Conservation (phyloP, 2,329 filamentous ascomycete genomes). For the Pezicula radicicola region DNA sequence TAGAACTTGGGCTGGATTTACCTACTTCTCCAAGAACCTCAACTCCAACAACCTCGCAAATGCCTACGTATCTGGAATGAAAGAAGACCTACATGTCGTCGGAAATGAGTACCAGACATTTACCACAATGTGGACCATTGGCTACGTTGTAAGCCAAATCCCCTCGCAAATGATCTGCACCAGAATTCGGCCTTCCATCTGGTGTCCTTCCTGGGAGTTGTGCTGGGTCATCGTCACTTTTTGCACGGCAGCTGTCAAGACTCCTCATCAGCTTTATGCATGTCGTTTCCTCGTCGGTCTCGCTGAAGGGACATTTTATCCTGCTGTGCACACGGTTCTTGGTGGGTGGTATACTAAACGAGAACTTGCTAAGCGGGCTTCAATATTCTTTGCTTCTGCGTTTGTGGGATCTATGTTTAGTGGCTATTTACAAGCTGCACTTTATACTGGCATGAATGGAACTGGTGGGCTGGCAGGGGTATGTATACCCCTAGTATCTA, state of each 20-base stretch:
- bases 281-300: constrained; percentile 52
- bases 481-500: too few relatives aligned
- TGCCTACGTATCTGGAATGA: constrained; percentile 35
- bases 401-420: constrained; percentile 53
- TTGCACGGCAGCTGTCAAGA: constrained; percentile 47
- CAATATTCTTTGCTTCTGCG: constrained; percentile 55
- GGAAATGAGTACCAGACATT: constrained; percentile 37
- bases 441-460: constrained; percentile 20
- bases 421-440: constrained; percentile 18
- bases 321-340: constrained; percentile 30
- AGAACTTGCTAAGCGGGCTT: constrained; percentile 55
- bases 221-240: constrained; percentile 56
- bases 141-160: constrained; percentile 49
- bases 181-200: constrained; percentile 54
- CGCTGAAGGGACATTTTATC: constrained; percentile 41
- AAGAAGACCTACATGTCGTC: constrained; percentile 33
- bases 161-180: constrained; percentile 45
- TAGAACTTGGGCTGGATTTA: constrained; percentile 24
- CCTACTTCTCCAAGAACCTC: constrained; percentile 25
- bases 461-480: constrained; percentile 12
- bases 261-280: constrained; percentile 45
- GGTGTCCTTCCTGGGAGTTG: constrained; percentile 52
- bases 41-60: constrained; percentile 30
- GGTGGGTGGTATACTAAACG: constrained; percentile 39
- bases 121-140: constrained; percentile 42